Percentiles rank a stretch among this genome's conserved stretches.
Evolutionary conservation across 2,329 filamentous ascomycete genomes (phyloP).

Genomic region (Colletotrichum euphorbiae): DNA sequence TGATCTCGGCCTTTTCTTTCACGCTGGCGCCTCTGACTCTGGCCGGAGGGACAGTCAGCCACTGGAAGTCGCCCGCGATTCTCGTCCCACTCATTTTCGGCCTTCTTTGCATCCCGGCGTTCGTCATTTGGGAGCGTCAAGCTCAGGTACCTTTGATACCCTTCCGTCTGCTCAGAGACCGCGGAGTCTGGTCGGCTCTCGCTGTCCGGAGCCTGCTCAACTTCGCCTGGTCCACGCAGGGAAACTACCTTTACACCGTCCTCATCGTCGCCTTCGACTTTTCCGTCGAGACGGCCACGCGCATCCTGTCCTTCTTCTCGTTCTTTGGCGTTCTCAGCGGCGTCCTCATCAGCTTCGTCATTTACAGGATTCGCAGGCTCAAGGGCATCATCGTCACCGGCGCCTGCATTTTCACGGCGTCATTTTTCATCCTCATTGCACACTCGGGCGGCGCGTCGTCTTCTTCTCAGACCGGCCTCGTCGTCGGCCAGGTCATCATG

Average conservation of each 20-base stretch:
- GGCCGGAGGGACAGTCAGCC: conserved; percentile 59
- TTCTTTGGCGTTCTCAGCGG: conserved; percentile 67
- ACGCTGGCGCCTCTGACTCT: conserved; percentile 65
- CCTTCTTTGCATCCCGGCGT: conserved; percentile 59
- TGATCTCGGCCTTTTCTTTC: conserved; percentile 59
- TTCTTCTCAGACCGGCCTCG: conserved; percentile 60
- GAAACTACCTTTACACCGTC: conserved; percentile 70
- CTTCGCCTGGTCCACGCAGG: conserved; percentile 68
- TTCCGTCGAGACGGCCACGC: conserved; percentile 64
- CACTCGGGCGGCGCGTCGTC: conserved; percentile 61
- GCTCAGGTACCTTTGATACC: conserved; percentile 65
- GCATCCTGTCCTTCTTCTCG: conserved; percentile 67
- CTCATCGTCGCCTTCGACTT: conserved; percentile 70
- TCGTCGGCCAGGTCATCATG: conserved; percentile 66
- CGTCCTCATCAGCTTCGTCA: conserved; percentile 61
- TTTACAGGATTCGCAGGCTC: conserved; percentile 63
- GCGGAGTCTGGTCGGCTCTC: conserved; percentile 71
- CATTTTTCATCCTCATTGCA: conserved; percentile 66
- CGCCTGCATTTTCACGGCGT: conserved; percentile 65
- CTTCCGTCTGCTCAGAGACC: conserved; percentile 67
- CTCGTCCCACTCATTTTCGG: conserved; percentile 64
- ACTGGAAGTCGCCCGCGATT: conserved; percentile 64
- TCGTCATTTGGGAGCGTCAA: conserved; percentile 64
- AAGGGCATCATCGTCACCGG: conserved; percentile 70
- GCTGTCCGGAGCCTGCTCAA: conserved; percentile 64